phyloP scores from a whole-genome alignment of 352 stramenopile species.

The Phytophthora capsici region DNA sequence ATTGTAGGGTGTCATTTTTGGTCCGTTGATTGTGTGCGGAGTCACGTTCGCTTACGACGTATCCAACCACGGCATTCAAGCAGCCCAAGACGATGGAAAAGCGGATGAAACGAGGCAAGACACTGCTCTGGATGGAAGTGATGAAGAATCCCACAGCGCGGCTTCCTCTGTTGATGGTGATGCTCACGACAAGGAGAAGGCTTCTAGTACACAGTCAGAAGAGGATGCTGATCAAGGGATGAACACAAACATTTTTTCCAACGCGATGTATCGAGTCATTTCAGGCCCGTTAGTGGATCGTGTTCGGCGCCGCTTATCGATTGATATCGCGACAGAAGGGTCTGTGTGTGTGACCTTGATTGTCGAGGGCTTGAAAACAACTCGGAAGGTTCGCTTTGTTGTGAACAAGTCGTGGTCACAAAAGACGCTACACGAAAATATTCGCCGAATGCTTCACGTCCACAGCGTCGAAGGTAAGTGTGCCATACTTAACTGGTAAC shows the following conservation, averaged over 20 bases:
- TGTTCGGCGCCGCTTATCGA: conserved; percentile 75
- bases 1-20: conserved; percentile 82
- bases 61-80: conserved; percentile 88
- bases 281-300: conserved; percentile 79
- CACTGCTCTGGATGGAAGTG: conserved; percentile 48
- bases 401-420: conserved; percentile 74
- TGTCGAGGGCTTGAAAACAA: conserved; percentile 66
- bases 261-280: conserved; percentile 86
- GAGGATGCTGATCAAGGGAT: conserved; percentile 24
- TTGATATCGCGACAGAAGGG: conserved; percentile 80
- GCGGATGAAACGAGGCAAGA: conserved; percentile 45
- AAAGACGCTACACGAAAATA: conserved; percentile 62
- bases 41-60: conserved; percentile 88
- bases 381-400: conserved; percentile 72
- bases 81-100: conserved; percentile 72
- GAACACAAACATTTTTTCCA: conserved; percentile 81
- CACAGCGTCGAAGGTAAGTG: conserved; percentile 67
- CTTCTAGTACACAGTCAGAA: conserved; percentile 14
- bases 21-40: conserved; percentile 80
- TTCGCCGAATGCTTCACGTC: conserved; percentile 75
- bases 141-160: conserved; percentile 55
- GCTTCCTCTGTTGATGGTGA: conserved; percentile 50
- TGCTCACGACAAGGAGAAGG: conserved; percentile 31
- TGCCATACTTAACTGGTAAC: not conserved
- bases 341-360: conserved; percentile 75